phyloP scores from a whole-genome alignment of 768 basidiomycete genomes.

The Auricularia cornea region DNA sequence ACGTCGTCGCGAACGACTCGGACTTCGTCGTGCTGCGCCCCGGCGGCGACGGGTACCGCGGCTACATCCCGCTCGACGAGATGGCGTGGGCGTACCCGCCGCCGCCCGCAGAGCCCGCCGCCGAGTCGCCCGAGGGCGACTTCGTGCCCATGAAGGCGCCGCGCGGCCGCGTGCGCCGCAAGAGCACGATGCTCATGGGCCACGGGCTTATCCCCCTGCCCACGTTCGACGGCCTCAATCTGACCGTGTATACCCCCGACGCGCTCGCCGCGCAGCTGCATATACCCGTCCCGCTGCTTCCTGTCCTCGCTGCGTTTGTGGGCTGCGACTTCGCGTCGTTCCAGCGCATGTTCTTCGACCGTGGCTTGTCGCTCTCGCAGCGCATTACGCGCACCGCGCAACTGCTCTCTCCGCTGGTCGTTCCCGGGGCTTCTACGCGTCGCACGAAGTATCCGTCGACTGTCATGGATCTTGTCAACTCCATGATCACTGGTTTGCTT shows the following conservation, averaged over 20 bases:
- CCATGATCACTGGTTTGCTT: constrained; percentile 1
- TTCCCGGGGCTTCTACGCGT: constrained; percentile 13
- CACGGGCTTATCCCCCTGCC: constrained; percentile 9
- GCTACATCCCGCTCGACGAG: constrained; percentile 69
- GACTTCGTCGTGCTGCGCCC: constrained; percentile 71
- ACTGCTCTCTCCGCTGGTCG: constrained; percentile 46
- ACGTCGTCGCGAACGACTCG: constrained; percentile 72
- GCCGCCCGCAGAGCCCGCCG: constrained; percentile 8
- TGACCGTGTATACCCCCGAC: constrained; percentile 53
- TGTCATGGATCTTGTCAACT: constrained; percentile 9
- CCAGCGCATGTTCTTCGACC: constrained; percentile 62
- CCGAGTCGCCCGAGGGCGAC: not conserved
- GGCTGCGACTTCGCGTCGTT: constrained; percentile 69
- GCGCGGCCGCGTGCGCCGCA: not conserved
- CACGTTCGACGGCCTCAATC: constrained; percentile 36
- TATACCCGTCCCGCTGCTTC: constrained; percentile 62
- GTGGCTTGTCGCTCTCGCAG: constrained; percentile 44
- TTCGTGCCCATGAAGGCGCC: not conserved
- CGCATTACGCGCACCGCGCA: constrained; percentile 59
- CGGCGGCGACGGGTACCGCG: constrained; percentile 56
- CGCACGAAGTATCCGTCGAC: not conserved
- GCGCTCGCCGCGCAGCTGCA: constrained; percentile 55
- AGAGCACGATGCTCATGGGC: not conserved
- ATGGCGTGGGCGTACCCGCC: constrained; percentile 51
- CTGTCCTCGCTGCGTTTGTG: constrained; percentile 66